Evolutionary conservation across 2,329 filamentous ascomycete genomes (phyloP).

Genomic region (Aspergillus jensenii): DNA sequence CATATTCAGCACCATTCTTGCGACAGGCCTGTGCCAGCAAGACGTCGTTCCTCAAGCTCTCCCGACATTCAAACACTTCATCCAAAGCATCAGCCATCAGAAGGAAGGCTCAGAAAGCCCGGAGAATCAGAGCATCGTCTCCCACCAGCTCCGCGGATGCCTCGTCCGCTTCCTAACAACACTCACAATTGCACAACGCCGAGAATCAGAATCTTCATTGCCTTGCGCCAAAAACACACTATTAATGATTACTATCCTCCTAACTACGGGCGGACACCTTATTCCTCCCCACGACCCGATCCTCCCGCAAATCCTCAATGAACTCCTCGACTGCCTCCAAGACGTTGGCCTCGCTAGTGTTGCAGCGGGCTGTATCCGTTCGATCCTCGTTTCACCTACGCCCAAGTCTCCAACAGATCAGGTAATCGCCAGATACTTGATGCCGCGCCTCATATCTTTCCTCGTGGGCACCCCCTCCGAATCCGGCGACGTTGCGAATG

Average conservation of each 20-base stretch:
- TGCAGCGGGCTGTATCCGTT: slow-evolving; percentile 84
- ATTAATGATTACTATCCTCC: slow-evolving; percentile 81
- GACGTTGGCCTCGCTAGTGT: slow-evolving; percentile 68
- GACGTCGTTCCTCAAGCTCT: slow-evolving; percentile 86
- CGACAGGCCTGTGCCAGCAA: slow-evolving; percentile 82
- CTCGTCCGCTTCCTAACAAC: slow-evolving; percentile 80
- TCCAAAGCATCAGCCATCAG: slow-evolving; percentile 66
- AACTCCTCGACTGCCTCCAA: slow-evolving; percentile 78
- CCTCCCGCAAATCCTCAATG: slow-evolving; percentile 71
- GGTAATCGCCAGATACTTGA: slow-evolving; percentile 70
- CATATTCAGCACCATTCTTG: slow-evolving; percentile 90
- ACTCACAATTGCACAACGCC: slow-evolving; percentile 48
- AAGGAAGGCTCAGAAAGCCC: slow-evolving; percentile 20
- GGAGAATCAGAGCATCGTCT: slow-evolving; percentile 46
- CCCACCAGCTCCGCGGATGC: slow-evolving; percentile 78
- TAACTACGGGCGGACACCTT: slow-evolving; percentile 75
- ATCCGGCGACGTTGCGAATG: slow-evolving; percentile 60
- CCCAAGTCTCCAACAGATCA: slow-evolving; percentile 65
- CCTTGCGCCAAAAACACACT: slow-evolving; percentile 91
- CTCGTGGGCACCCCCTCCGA: slow-evolving; percentile 54
- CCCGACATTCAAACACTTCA: slow-evolving; percentile 87
- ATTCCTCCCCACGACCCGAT: slow-evolving; percentile 74
- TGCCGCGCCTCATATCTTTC: slow-evolving; percentile 75
- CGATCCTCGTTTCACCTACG: slow-evolving; percentile 68
- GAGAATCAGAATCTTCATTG: slow-evolving; percentile 68